Percentiles rank a stretch among this genome's conserved stretches.
These are phyloP conservation scores for Auricularia sp. DNA, from an alignment of 768 basidiomycete genomes.

Conservation along the genomic window DNA sequence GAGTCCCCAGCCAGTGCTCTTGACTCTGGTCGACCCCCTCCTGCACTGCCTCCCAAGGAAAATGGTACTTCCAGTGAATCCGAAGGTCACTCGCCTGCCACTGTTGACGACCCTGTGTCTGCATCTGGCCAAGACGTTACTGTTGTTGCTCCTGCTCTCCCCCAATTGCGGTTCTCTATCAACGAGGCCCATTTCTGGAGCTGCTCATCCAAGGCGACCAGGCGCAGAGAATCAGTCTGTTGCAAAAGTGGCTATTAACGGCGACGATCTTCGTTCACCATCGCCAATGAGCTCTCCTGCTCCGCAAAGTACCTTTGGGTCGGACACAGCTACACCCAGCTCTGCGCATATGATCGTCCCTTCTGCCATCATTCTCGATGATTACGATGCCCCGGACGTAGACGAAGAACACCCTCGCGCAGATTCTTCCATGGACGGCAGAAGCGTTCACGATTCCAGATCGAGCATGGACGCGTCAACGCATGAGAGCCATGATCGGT, in stretches of 20 bases:
- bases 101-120: neutral
- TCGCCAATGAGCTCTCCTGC: conserved; percentile 5
- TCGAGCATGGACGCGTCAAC: neutral
- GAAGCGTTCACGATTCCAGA: neutral
- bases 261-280: neutral
- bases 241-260: neutral
- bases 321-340: neutral
- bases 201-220: conserved; percentile 11
- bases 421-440: neutral
- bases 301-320: conserved; percentile 2
- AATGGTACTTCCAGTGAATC: neutral
- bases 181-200: conserved; percentile 64
- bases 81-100: neutral
- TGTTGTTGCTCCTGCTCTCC: conserved; percentile 78
- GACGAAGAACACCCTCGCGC: neutral
- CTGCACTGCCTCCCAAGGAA: neutral
- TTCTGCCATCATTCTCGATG: neutral
- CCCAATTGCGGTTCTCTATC: conserved; percentile 86
- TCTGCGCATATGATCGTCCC: neutral
- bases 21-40: neutral
- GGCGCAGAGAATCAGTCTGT: neutral
- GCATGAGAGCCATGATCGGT: neutral
- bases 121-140: conserved; percentile 24
- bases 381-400: neutral
- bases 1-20: neutral